phyloP scores from a whole-genome alignment of 75 land plant genomes.

The Adiantum capillusveneris region DNA sequence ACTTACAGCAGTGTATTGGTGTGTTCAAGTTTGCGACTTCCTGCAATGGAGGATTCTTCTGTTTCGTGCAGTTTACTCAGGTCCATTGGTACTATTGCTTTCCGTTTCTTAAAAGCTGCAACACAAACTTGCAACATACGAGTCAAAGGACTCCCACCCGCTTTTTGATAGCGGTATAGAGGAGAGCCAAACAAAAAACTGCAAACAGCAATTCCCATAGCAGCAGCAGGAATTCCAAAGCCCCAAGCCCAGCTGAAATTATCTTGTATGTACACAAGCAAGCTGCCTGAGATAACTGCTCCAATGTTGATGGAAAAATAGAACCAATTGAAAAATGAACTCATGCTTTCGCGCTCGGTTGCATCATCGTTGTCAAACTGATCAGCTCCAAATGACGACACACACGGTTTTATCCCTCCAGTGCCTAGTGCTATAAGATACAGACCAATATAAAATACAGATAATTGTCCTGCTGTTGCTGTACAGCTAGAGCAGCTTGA shows the following conservation, averaged over 20 bases:
- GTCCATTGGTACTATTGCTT: slow-evolving; percentile 37
- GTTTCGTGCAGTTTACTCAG: slow-evolving; percentile 47
- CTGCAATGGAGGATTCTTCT: slow-evolving; percentile 38
- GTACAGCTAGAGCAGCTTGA: too few species aligned
- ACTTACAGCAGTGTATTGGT: slow-evolving; percentile 36
- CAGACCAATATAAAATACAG: too few species aligned
- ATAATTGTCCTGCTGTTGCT: too few species aligned
- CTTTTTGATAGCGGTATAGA: slow-evolving; percentile 58
- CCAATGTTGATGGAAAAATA: slow-evolving; percentile 81
- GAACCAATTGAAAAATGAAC: slow-evolving; percentile 96
- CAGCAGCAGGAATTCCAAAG: slow-evolving; percentile 67
- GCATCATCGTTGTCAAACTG: slow-evolving; percentile 78
- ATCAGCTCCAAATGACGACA: slow-evolving; percentile 87
- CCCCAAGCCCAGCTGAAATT: slow-evolving; percentile 88
- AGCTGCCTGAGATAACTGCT: slow-evolving; percentile 59
- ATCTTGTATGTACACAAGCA: slow-evolving; percentile 75
- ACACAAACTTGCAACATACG: slow-evolving; percentile 59
- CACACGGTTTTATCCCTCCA: too few species aligned
- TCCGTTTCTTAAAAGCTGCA: slow-evolving; percentile 46
- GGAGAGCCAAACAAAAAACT: slow-evolving; percentile 62
- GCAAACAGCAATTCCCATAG: slow-evolving; percentile 52
- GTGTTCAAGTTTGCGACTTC: slow-evolving; percentile 72
- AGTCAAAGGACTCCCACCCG: slow-evolving; percentile 78
- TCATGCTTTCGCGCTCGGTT: slow-evolving; percentile 53
- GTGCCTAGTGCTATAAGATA: too few species aligned